Conservation (phyloP, 179 eudicot genomes). For the Carnegiea gigantea region DNA sequence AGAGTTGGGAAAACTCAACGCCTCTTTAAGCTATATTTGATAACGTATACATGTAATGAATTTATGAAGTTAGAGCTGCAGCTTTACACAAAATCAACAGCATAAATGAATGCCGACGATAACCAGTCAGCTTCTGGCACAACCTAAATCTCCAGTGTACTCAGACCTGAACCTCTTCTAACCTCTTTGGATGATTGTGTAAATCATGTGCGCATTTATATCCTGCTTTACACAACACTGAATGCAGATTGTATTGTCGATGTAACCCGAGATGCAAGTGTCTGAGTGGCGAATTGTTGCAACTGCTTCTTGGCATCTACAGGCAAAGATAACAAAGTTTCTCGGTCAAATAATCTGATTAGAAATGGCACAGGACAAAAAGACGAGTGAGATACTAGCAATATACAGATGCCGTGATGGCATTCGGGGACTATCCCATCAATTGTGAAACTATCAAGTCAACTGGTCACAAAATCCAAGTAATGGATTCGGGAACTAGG, state of each 20-base stretch:
- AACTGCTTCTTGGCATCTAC: slow-evolving; percentile 91
- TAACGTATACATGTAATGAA: slow-evolving; percentile 28
- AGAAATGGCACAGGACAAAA: not conserved
- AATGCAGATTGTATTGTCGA: slow-evolving; percentile 68
- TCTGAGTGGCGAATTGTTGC: slow-evolving; percentile 72
- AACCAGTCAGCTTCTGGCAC: slow-evolving; percentile 22
- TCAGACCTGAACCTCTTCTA: not conserved
- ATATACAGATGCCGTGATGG: not conserved
- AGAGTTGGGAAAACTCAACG: not conserved
- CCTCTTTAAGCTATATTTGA: slow-evolving; percentile 13
- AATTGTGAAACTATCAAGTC: not conserved
- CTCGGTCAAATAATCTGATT: not conserved
- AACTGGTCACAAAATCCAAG: not conserved
- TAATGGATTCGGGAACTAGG: not conserved
- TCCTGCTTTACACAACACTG: slow-evolving; percentile 54
- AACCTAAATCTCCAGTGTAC: slow-evolving; percentile 11
- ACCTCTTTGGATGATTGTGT: not conserved
- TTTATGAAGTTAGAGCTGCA: slow-evolving; percentile 25
- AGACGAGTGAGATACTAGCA: not conserved
- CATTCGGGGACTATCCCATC: not conserved
- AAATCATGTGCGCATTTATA: not conserved
- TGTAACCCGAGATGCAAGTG: slow-evolving; percentile 64
- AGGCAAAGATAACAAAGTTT: not conserved
- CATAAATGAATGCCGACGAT: slow-evolving; percentile 23
- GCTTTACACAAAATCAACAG: slow-evolving; percentile 33